phyloP scores from a whole-genome alignment of 768 basidiomycete genomes.

The Suillus paluster region DNA sequence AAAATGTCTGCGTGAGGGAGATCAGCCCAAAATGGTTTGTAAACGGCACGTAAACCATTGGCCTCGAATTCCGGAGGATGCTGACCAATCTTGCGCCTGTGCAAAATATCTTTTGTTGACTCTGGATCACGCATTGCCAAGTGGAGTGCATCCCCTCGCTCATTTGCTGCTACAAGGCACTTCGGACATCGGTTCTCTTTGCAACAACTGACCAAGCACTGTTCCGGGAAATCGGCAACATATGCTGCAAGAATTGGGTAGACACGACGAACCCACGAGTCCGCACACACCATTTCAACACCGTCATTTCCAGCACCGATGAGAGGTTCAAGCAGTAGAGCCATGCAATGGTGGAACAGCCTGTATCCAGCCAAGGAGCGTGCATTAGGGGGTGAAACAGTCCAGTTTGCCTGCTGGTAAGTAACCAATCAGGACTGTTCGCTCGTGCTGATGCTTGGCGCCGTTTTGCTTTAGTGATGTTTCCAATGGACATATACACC shows the following conservation, averaged over 20 bases:
- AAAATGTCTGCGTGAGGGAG: constrained; percentile 47
- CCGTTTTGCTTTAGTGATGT: constrained; percentile 22
- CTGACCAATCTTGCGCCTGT: constrained; percentile 3
- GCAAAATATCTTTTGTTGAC: not conserved
- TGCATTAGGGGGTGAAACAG: constrained; percentile 9
- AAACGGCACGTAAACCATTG: constrained; percentile 3
- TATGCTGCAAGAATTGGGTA: constrained; percentile 26
- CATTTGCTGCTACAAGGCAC: not conserved
- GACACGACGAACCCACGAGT: constrained; percentile 16
- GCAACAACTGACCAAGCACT: constrained; percentile 18
- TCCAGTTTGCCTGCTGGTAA: constrained; percentile 9
- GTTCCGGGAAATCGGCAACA: constrained; percentile 26
- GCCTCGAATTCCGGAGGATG: constrained; percentile 11
- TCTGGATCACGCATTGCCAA: not conserved
- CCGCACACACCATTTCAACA: constrained; percentile 21
- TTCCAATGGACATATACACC: constrained; percentile 32
- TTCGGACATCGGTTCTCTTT: constrained; percentile 9
- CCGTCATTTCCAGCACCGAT: constrained; percentile 20
- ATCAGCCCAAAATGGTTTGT: constrained; percentile 45
- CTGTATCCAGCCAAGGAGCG: constrained; percentile 19
- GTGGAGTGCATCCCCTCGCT: constrained; percentile 8
- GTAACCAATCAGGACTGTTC: constrained; percentile 10
- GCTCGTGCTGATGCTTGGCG: constrained; percentile 15
- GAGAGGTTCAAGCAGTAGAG: constrained; percentile 18
- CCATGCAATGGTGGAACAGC: constrained; percentile 27